Evolutionary conservation across 1,139 yeast genomes (phyloP), one percentile per base, ranked within the genome.

Genomic region (Yamadazyma kanchanaburiensis): DNA sequence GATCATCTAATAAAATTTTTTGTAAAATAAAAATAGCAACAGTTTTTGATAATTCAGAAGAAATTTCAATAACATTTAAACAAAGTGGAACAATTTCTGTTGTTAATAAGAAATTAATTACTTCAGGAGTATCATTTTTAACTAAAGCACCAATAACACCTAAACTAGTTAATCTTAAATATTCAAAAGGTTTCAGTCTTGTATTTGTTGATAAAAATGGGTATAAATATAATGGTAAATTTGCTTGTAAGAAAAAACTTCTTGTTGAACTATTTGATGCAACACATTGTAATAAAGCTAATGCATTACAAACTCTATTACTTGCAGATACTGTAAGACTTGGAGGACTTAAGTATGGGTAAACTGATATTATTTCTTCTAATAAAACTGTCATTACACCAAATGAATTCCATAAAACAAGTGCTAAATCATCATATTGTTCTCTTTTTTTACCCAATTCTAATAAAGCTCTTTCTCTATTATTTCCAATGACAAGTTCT

Each of bases 141-240:
- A 91, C 98, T 37, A 91, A 65, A 0, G 98, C 98, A 12, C 98
- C 98, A 54, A 91, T 86, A 4, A 91, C 97, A 21, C 98, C 98
- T 38, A 91, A 73, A 35, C 95, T 84, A 1, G 98, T 91, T 39
- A 91, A 70, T 42, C 98, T 71, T 46, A 91, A 70, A 55, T 91
- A 91, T 58, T 91, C 98, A 62, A 89, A 91, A 9, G 96, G 86
- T 44, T 96, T 72, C 45, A 88, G 89, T 51, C 91, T 82, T 24
- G 95, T 86, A 40, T 86, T 85, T 4, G 97, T 89, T 46, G 88
- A 87, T 52, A 91, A 70, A 49, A 91, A 91, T 14, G 98, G 98
- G 57, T 91, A 91, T 38, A 91, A 68, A 50, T 88, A 91, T 34
- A 91, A 68, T 24, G 97, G 96, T 35, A 91, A 78, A 49, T 91